These are phyloP conservation scores for Flagelloscypha sp. DNA, from an alignment of 768 basidiomycete species.

Conservation along the genomic window DNA sequence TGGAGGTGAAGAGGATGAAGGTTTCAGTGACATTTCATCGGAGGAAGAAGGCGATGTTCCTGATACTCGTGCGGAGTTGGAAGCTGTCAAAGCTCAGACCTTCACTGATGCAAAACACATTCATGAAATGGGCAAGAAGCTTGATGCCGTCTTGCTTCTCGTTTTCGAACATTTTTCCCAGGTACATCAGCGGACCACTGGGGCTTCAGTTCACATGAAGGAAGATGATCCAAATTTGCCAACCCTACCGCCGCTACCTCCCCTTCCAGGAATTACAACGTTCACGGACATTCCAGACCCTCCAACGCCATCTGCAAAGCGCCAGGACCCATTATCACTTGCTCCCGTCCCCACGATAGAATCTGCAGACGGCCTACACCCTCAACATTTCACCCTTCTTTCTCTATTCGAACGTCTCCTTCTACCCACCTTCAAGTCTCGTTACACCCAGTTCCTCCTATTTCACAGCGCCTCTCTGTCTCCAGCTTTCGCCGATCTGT, in stretches of 20 bases:
- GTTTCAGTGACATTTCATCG: slow-evolving; percentile 71
- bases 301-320: slow-evolving; percentile 18
- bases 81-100: slow-evolving; percentile 27
- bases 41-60: slow-evolving; percentile 48
- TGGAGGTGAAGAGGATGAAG: slow-evolving; percentile 39
- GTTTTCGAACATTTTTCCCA: slow-evolving; percentile 80
- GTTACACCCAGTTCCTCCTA: slow-evolving; percentile 93
- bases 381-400: slow-evolving; percentile 81
- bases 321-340: slow-evolving; percentile 5
- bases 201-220: slow-evolving; percentile 10
- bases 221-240: no score
- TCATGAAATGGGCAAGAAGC: slow-evolving; percentile 83
- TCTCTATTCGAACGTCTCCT: slow-evolving; percentile 92
- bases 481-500: slow-evolving; percentile 81
- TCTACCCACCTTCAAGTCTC: slow-evolving; percentile 91
- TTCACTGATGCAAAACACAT: slow-evolving; percentile 58
- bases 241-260: slow-evolving; percentile 26
- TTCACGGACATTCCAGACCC: slow-evolving; percentile 17
- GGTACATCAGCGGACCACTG: slow-evolving; percentile 23
- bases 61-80: slow-evolving; percentile 26
- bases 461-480: slow-evolving; percentile 95
- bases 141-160: slow-evolving; percentile 80
- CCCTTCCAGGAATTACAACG: slow-evolving; percentile 15
- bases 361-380: slow-evolving; percentile 32
- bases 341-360: slow-evolving; percentile 15